phyloP scores from a whole-genome alignment of 2,329 filamentous ascomycete genomes.

The Teratosphaeria pseudoeucalypti region DNA sequence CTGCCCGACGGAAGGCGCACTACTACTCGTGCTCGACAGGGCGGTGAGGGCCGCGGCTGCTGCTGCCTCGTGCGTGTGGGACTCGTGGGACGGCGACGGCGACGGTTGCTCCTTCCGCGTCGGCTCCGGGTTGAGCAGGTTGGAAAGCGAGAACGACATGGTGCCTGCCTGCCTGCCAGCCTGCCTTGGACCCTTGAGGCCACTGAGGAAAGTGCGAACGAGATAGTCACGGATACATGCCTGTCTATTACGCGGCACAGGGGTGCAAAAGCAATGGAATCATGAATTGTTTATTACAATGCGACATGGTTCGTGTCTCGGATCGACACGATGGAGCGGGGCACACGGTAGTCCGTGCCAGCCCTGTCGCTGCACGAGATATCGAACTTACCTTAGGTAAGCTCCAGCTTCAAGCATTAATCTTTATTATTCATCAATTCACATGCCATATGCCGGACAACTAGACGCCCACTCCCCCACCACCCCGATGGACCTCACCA shows the following conservation, averaged over 20 bases:
- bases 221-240: too few species aligned
- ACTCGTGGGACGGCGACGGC: slow-evolving; percentile 1
- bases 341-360: background rate
- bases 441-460: background rate
- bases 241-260: background rate
- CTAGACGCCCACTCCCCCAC: background rate
- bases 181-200: background rate
- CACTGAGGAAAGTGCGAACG: too few species aligned
- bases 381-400: background rate
- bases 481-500: slow-evolving; percentile 2
- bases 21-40: slow-evolving; percentile 15
- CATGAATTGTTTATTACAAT: too few species aligned
- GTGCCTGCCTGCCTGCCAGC: background rate
- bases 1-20: slow-evolving; percentile 12
- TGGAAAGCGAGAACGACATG: slow-evolving; percentile 22
- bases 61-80: slow-evolving; percentile 27
- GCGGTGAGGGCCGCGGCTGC: slow-evolving; percentile 28
- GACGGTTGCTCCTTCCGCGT: slow-evolving; percentile 1
- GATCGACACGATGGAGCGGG: background rate
- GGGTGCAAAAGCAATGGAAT: background rate
- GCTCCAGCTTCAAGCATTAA: background rate
- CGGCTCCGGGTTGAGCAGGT: slow-evolving; percentile 28
- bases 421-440: too few species aligned
- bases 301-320: background rate
- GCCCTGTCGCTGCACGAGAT: background rate